Base-by-base conservation (phyloP, 768 basidiomycete species). In the Pulveroboletus frians region DNA sequence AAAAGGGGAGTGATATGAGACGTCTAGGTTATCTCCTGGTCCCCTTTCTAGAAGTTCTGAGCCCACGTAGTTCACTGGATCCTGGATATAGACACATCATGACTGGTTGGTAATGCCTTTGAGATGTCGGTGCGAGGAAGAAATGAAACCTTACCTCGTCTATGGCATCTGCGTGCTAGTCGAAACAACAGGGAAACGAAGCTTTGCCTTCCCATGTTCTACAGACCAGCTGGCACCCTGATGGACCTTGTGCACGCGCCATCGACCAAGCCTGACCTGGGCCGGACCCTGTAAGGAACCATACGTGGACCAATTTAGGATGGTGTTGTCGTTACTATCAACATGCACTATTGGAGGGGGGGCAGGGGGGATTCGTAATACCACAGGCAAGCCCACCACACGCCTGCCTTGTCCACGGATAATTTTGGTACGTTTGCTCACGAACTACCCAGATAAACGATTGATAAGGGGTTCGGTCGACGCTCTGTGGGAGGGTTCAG, bases 221-320 rank as follows among this genome's bases (percentile, higher is more conserved):
- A 30, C n/a, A 47, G 23, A 39, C 47, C 38, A 9, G 17, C 39
- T 18, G 17, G 13, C 11, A 23, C 30, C 39, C 13, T 21, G 42
- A 26, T 14, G 45, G 31, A n/a, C 41, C 10, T 51, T 35, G 39
- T 34, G 36, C 31, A 15, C 29, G 48, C 31, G n/a, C 5, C 29
- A 34, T 20, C 31, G 18, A 43, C 52, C 13, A 46, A 51, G 27
- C 35, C 37, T 35, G 40, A 32, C 39, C 23, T 30, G 27, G 47
- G 36, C 41, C 48, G 51, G 17, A 62, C 52, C 62, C 57, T 62
- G 49, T 45, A 39, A 30, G 43, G 29, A 29, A 27, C 7, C n/a
- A 36, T 67, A 9, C 62, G 46, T 10, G 20, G 29, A 38, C 67
- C 67, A 69, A 47, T 66, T 63, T 39, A 67, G 34, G 36, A 60